phyloP scores from a whole-genome alignment of 139 green algal genomes.

The Tetradesmus lagerheimii region DNA sequence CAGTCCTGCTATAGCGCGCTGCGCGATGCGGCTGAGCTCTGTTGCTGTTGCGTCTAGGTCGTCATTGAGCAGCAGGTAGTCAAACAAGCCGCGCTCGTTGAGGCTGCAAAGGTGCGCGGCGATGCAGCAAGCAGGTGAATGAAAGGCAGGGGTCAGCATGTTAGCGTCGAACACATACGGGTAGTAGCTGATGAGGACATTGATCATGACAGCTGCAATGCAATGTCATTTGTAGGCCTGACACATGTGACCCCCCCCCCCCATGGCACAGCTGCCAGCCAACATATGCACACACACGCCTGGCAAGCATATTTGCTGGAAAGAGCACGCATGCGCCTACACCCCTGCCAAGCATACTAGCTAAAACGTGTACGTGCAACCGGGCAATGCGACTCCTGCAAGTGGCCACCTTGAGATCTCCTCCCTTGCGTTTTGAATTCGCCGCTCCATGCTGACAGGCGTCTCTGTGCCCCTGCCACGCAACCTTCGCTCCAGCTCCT shows the following conservation, averaged over 20 bases:
- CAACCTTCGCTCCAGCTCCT: conserved; percentile 86
- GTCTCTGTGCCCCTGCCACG: conserved; percentile 82
- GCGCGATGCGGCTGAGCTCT: conserved; percentile 56
- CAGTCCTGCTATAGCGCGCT: conserved; percentile 40
- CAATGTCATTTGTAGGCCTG: no score
- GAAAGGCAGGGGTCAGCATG: no score
- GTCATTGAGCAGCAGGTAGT: conserved; percentile 89
- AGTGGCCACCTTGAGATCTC: conserved; percentile 78
- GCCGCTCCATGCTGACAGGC: conserved; percentile 76
- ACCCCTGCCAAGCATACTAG: no score
- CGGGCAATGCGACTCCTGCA: neutral
- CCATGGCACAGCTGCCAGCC: no score
- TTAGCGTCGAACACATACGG: no score
- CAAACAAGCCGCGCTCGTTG: conserved; percentile 79
- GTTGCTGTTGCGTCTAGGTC: conserved; percentile 69
- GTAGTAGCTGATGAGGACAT: no score
- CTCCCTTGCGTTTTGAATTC: conserved; percentile 72
- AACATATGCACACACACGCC: no score
- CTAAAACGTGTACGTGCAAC: no score
- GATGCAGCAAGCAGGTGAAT: neutral
- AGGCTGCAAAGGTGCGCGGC: conserved; percentile 61
- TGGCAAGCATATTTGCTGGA: no score
- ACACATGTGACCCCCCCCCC: no score
- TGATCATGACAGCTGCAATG: no score
- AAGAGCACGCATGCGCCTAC: no score